Percentiles rank a stretch among this genome's conserved stretches.
Conservation (phyloP, 1,139 yeast genomes). For the Yamadazyma epiphylla region DNA sequence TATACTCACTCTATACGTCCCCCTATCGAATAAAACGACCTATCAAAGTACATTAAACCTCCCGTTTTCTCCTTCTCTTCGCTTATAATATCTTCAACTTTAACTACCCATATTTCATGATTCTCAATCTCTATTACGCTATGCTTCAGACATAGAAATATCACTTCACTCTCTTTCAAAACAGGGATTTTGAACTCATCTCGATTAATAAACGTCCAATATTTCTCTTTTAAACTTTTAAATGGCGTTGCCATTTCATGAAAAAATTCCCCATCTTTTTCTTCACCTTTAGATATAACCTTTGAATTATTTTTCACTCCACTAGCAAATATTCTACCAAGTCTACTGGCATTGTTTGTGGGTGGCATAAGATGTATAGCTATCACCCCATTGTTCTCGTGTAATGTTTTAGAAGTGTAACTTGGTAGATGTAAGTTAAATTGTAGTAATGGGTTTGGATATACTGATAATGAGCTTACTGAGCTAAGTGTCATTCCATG, state of each 20-base stretch:
- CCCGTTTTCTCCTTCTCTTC: constrained; percentile 33
- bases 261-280: constrained; percentile 35
- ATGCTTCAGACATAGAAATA: constrained; percentile 59
- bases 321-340: constrained; percentile 60
- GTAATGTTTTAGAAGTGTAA: constrained; percentile 64
- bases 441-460: constrained; percentile 71
- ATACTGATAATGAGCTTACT: constrained; percentile 70
- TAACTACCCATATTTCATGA: constrained; percentile 87
- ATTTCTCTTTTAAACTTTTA: constrained; percentile 22
- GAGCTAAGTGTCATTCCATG: constrained; percentile 84
- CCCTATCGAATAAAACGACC: constrained; percentile 61
- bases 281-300: constrained; percentile 12
- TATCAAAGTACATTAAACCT: constrained; percentile 62
- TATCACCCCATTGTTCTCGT: constrained; percentile 43
- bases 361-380: constrained; percentile 80
- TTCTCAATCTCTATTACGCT: constrained; percentile 60
- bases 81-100: constrained; percentile 49
- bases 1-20: constrained; percentile 6
- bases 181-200: constrained; percentile 45
- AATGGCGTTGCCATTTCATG: constrained; percentile 54
- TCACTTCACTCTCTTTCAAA: constrained; percentile 54
- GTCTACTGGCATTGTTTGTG: constrained; percentile 40
- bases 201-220: constrained; percentile 19
- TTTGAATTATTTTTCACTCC: constrained; percentile 38
- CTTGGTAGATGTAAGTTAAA: constrained; percentile 85